Evolutionary conservation across 805 yeast species (phyloP).

Genomic region (Candida stauntonica): DNA sequence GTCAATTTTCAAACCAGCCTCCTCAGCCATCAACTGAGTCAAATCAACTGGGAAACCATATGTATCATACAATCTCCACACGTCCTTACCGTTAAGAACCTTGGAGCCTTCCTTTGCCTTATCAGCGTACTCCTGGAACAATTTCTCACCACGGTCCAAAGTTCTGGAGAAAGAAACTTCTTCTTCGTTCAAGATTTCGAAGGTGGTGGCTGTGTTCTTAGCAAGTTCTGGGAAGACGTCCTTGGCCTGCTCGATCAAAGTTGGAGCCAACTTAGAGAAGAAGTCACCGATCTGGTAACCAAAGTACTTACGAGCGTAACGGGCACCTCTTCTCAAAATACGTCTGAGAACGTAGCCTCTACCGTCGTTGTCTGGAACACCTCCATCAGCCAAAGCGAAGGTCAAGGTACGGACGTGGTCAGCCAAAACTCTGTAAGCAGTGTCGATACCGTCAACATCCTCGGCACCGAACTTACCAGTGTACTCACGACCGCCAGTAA

Average conservation of each 20-base stretch:
- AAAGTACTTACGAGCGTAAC: conserved; percentile 95
- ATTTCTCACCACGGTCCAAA: conserved; percentile 94
- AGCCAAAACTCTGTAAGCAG: conserved; percentile 96
- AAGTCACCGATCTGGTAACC: conserved; percentile 92
- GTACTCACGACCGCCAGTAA: conserved; percentile 90
- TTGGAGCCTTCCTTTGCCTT: conserved; percentile 72
- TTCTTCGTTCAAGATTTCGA: conserved; percentile 93
- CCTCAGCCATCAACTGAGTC: conserved; percentile 98
- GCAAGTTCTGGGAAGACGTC: conserved; percentile 90
- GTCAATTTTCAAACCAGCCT: conserved; percentile 88
- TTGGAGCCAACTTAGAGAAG: conserved; percentile 89
- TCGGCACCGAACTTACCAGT: conserved; percentile 91
- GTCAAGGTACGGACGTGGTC: conserved; percentile 98
- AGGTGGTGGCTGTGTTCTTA: conserved; percentile 65
- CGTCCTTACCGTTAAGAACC: conserved; percentile 86
- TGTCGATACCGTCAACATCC: conserved; percentile 91
- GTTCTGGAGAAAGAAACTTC: conserved; percentile 94
- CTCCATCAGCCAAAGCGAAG: conserved; percentile 96
- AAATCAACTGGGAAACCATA: conserved; percentile 99
- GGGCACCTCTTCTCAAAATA: conserved; percentile 95
- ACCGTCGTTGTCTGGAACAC: conserved; percentile 98
- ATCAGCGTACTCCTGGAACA: conserved; percentile 89
- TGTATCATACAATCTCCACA: conserved; percentile 97
- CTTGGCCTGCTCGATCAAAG: conserved; percentile 80
- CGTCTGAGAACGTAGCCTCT: conserved; percentile 98